Evolutionary conservation across 108 stramenopile genomes (phyloP), one percentile per base, ranked within the genome.

Genomic region (Pseudonitzschia pungens): DNA sequence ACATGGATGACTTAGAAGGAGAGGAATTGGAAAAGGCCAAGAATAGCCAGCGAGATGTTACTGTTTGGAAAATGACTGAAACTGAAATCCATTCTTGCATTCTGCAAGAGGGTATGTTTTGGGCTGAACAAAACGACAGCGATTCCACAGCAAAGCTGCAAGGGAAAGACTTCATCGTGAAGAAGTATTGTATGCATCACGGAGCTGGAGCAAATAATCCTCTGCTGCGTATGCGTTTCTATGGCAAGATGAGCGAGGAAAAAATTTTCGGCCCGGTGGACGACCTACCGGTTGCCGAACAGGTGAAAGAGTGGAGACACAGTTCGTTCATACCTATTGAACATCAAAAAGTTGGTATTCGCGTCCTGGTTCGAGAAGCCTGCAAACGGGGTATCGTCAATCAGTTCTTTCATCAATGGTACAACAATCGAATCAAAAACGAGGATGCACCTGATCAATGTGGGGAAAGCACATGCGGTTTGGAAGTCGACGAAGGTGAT

Each of bases 121-220:
- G 58, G 62, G 45, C 32, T 28, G 42, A 70, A 56, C 55, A 63
- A 36, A 71, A 63, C 41, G 12, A 10, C 22, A 58, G 77, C 36
- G 81, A 68, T 22, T 31, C 31, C 8, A 22, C 50, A n/a, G 58
- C 72, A 36, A 10, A 24, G 31, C 42, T 89, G 31, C 54, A 59
- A 21, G 69, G 57, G 26, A 76, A 85, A 51, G 88, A 91, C 59
- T 77, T 93, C 31, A 83, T 95, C 57, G 82, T 93, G 12, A 80
- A 91, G 29, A 81, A 82, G 62, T 70, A 69, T 29, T 57, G 66
- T 14, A 86, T 89, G 51, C 89, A 96, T 65, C 83, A 89, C 64
- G 95, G 95, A 41, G 74, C 68, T 65, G 86, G 86, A 52, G 69
- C 69, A 6, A 56, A 75, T 10, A 91, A 96, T 71, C 95, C 95